Evolutionary conservation across 176 grass and related monocot species (phyloP).

Genomic region (Oryza coarctata): DNA sequence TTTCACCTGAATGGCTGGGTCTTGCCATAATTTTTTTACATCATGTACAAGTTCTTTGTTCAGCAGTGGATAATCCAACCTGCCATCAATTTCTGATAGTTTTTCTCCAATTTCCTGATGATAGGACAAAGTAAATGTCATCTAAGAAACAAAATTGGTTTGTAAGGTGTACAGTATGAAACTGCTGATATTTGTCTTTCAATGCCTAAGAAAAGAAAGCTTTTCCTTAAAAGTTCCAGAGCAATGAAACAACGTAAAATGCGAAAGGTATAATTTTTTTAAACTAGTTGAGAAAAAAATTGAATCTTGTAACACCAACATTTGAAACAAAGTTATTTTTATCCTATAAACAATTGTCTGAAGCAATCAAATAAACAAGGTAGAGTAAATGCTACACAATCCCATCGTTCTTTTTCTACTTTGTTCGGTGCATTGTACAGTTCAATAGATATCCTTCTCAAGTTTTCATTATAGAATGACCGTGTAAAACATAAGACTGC

Average conservation of each 20-base stretch:
- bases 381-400: neutral
- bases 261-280: neutral
- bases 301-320: conserved; percentile 2
- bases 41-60: conserved; percentile 67
- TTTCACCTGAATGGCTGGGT: conserved; percentile 90
- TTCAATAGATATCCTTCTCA: neutral
- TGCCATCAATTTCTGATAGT: conserved; percentile 72
- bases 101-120: conserved; percentile 78
- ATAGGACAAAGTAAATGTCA: conserved; percentile 11
- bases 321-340: neutral
- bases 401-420: neutral
- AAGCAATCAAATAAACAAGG: conserved; percentile 14
- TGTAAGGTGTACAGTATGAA: neutral
- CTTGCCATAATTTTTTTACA: conserved; percentile 73
- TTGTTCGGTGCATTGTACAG: neutral
- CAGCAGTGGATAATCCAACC: conserved; percentile 70
- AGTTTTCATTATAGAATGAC: neutral
- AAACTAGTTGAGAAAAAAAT: neutral
- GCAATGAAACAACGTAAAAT: neutral
- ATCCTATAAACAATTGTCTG: neutral
- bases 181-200: neutral
- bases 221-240: conserved; percentile 15
- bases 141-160: conserved; percentile 3
- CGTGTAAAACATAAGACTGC: conserved; percentile 3
- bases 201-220: neutral